phyloP scores from a whole-genome alignment of 2,329 filamentous ascomycete genomes.

The Exophiala phaeomuriformis region DNA sequence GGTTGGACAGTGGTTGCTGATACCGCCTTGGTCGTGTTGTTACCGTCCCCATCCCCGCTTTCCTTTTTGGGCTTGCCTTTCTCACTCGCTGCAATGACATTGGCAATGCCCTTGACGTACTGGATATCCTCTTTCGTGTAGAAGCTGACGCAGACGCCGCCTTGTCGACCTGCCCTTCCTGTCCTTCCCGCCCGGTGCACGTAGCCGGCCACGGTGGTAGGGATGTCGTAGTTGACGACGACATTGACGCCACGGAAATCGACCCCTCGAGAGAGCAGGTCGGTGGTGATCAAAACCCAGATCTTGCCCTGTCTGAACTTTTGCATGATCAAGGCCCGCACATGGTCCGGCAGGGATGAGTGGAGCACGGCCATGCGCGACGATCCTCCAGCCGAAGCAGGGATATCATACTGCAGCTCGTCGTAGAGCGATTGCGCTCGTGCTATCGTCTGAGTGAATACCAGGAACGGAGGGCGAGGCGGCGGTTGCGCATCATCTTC shows the following conservation, averaged over 20 bases:
- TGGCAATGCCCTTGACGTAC: slow-evolving; percentile 82
- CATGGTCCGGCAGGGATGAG: slow-evolving; percentile 69
- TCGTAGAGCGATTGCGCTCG: slow-evolving; percentile 79
- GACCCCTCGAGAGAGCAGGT: slow-evolving; percentile 82
- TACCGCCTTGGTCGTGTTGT: slow-evolving; percentile 33
- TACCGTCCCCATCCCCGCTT: slow-evolving; percentile 31
- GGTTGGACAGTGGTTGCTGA: slow-evolving; percentile 50
- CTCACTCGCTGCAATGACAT: slow-evolving; percentile 80
- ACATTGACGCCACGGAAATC: slow-evolving; percentile 94
- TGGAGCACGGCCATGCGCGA: slow-evolving; percentile 84
- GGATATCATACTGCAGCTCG: slow-evolving; percentile 91
- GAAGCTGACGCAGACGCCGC: slow-evolving; percentile 84
- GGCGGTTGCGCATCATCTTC: slow-evolving; percentile 45
- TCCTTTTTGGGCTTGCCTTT: slow-evolving; percentile 48
- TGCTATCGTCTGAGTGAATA: slow-evolving; percentile 94
- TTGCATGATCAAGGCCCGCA: slow-evolving; percentile 74
- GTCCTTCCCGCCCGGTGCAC: slow-evolving; percentile 91
- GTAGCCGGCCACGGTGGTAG: slow-evolving; percentile 80
- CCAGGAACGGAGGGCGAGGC: slow-evolving; percentile 79
- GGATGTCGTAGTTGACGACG: slow-evolving; percentile 96
- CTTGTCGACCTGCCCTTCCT: slow-evolving; percentile 76
- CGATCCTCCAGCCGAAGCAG: slow-evolving; percentile 74
- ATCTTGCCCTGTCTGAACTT: slow-evolving; percentile 86
- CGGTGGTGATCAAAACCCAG: slow-evolving; percentile 94
- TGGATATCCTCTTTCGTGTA: slow-evolving; percentile 94